phyloP scores from a whole-genome alignment of 208 protist species.

The Acanthamoeba sp. region DNA sequence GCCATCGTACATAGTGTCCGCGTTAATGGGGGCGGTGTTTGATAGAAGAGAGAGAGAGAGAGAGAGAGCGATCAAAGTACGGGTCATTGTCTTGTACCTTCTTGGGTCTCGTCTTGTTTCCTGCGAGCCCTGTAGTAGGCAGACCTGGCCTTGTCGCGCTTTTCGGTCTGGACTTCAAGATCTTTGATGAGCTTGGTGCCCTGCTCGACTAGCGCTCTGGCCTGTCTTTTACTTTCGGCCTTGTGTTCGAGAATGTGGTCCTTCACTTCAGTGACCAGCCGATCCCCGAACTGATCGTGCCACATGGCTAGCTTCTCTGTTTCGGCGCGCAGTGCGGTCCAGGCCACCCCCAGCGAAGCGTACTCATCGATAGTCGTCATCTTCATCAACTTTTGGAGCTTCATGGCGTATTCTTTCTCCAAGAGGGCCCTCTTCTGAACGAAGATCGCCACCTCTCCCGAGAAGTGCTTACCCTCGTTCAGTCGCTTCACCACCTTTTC shows the following conservation, averaged over 20 bases:
- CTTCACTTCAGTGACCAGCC: neutral
- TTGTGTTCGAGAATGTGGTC: neutral
- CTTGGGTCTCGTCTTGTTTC: slow-evolving; percentile 63
- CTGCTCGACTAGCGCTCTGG: slow-evolving; percentile 1
- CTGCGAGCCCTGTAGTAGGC: slow-evolving; percentile 1
- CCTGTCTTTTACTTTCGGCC: neutral
- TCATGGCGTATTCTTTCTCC: slow-evolving; percentile 60
- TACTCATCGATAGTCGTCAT: neutral
- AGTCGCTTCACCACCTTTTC: slow-evolving; percentile 37
- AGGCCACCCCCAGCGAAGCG: neutral
- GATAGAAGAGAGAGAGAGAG: too few species aligned
- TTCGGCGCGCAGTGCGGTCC: neutral
- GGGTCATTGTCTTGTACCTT: neutral
- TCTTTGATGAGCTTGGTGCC: slow-evolving; percentile 34
- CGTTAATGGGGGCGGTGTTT: too few species aligned
- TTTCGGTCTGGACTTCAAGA: slow-evolving; percentile 1
- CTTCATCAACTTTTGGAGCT: slow-evolving; percentile 44
- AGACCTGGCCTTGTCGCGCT: neutral
- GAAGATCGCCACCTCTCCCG: neutral
- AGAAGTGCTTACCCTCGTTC: slow-evolving; percentile 46
- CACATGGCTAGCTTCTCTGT: slow-evolving; percentile 19
- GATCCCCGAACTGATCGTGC: slow-evolving; percentile 50
- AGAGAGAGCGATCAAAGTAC: too few species aligned
- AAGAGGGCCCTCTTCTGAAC: slow-evolving; percentile 10
- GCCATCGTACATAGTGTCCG: too few species aligned